These are phyloP conservation scores for Dendrobium chrysotoxum DNA, from an alignment of 106 monocot species.

Conservation along the genomic window DNA sequence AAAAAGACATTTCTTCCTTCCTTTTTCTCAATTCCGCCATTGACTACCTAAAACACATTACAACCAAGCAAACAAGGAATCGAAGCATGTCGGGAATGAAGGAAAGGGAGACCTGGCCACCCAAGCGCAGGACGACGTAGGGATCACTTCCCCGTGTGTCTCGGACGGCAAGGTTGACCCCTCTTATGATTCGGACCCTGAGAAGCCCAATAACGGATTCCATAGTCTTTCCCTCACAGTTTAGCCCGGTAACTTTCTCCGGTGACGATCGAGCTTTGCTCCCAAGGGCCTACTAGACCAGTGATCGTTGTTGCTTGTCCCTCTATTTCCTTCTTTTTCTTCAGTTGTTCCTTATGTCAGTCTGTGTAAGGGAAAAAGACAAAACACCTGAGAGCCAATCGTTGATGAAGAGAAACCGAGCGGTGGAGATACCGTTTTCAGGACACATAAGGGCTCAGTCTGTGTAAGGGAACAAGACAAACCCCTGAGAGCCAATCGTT, in stretches of 20 bases:
- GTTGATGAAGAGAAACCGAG: too few species aligned
- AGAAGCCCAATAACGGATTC: conserved; percentile 24
- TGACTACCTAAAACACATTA: neutral
- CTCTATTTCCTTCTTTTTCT: neutral
- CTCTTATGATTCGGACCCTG: conserved; percentile 35
- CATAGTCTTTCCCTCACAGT: neutral
- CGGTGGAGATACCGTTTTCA: too few species aligned
- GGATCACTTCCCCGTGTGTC: conserved; percentile 34
- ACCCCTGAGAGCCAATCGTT: too few species aligned
- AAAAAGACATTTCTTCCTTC: too few species aligned
- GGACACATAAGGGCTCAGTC: too few species aligned
- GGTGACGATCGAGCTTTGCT: too few species aligned
- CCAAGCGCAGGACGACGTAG: conserved; percentile 34
- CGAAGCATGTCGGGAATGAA: neutral
- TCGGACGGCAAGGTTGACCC: conserved; percentile 37
- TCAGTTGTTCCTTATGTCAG: too few species aligned
- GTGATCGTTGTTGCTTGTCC: neutral
- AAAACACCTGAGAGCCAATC: too few species aligned
- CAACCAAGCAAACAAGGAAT: neutral
- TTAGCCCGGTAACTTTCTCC: neutral
- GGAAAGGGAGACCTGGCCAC: conserved; percentile 16
- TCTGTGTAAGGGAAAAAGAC: too few species aligned
- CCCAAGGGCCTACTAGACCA: neutral
- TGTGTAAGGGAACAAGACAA: too few species aligned
- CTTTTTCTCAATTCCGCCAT: neutral